Base-by-base conservation (phyloP, 352 stramenopile genomes). In the Globisporangium paddicum region DNA sequence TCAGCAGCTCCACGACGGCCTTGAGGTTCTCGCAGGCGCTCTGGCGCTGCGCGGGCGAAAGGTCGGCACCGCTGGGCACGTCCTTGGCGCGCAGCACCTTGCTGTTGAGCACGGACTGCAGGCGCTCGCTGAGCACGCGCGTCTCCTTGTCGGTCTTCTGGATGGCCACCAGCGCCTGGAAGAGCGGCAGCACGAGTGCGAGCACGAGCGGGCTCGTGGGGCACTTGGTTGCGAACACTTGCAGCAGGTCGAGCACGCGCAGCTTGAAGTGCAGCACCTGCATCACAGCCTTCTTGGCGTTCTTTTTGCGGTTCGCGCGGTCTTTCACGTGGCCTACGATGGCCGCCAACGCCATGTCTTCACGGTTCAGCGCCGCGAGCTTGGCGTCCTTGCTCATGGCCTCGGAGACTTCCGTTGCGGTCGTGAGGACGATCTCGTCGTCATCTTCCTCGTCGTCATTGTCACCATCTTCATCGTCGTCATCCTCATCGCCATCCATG, bases 261-360 rank as follows among this genome's bases (percentile, higher is more conserved):
- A 95, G 62, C 63, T 95, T 85, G 69, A 95, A 95, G 72, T 95
- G 86, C 54, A 93, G 72, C 30, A 82, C 73, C 55, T 88, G 78
- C 48, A 89, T 71, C 18, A 73, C 72, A 52, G 80, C 66, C 18
- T 70, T 72, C 70, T 93, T 90, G 28, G 76, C 69, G 54, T 89
- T 79, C 53, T 89, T 84, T 73, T 93, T 93, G 68, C 73, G 73
- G 61, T 87, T 76, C 46, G 78, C 83, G 42, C 79, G 82, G 46
- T 79, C 62, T 53, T 87, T 84, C 7, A 93, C 86, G 52, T 95
- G 83, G 2, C 80, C 77, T 9, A 91, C 83, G 58, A 95, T 86
- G 30, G 83, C 81, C 53, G 82, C 82, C 28, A 95, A 69, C 55
- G 86, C 77, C 69, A 88, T 62, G 60, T 95, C 86, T 55, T 95